These are phyloP conservation scores for Saccharum hybrid DNA, from an alignment of 202 grass and related monocot genomes.

Conservation along the genomic window DNA sequence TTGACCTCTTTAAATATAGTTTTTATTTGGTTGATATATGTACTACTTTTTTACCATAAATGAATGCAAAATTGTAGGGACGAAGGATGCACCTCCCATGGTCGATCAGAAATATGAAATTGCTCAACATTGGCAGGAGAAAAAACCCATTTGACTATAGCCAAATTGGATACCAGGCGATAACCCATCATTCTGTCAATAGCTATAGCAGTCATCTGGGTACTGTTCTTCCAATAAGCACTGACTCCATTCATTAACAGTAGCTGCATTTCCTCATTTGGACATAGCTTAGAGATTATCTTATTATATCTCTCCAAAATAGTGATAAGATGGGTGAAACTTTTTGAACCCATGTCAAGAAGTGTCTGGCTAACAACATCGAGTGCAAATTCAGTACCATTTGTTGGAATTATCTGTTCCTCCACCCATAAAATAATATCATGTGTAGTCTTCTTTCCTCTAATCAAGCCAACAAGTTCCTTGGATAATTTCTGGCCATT, in stretches of 20 bases:
- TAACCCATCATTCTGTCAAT: slow-evolving; percentile 99
- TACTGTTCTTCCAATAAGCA: slow-evolving; percentile 94
- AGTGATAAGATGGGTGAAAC: slow-evolving; percentile 98
- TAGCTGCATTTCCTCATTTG: slow-evolving; percentile 82
- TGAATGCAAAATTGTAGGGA: slow-evolving; percentile 16
- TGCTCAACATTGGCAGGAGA: slow-evolving; percentile 74
- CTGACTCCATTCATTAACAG: slow-evolving; percentile 84
- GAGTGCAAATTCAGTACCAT: slow-evolving; percentile 76
- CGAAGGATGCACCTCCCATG: slow-evolving; percentile 82
- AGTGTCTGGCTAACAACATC: slow-evolving; percentile 90
- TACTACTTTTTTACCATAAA: background rate
- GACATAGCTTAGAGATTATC: slow-evolving; percentile 70
- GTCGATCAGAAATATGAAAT: slow-evolving; percentile 95
- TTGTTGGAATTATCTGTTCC: slow-evolving; percentile 74
- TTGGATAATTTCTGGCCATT: slow-evolving; percentile 68
- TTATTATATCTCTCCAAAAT: slow-evolving; percentile 93
- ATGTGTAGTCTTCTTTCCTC: slow-evolving; percentile 64
- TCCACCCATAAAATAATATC: slow-evolving; percentile 93
- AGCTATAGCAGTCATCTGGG: slow-evolving; percentile 91
- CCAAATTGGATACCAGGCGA: slow-evolving; percentile 81
- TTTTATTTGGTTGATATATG: slow-evolving; percentile 17
- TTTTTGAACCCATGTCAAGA: slow-evolving; percentile 96
- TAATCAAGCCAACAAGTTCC: slow-evolving; percentile 80
- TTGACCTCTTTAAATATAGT: slow-evolving; percentile 16
- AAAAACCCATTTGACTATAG: slow-evolving; percentile 97